These are phyloP conservation scores for Sporothrix luriei DNA, from an alignment of 2,329 filamentous ascomycete species.

Conservation along the genomic window DNA sequence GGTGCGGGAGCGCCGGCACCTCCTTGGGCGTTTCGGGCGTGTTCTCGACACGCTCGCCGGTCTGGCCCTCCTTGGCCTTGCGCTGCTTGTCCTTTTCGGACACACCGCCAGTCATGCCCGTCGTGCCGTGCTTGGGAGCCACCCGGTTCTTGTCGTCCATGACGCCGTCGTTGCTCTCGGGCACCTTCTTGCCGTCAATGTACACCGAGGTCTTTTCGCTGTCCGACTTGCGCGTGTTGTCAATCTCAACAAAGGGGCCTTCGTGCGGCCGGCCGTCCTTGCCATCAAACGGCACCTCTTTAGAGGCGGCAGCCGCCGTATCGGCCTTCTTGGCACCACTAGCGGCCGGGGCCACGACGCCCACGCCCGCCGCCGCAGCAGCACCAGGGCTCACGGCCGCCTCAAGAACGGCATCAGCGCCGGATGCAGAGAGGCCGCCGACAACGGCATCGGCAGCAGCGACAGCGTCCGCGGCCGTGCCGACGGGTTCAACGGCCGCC, in stretches of 20 bases:
- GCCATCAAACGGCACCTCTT: slow-evolving; percentile 87
- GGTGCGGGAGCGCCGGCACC: slow-evolving; percentile 76
- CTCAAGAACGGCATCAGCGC: slow-evolving; percentile 8
- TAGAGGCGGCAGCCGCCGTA: slow-evolving; percentile 49
- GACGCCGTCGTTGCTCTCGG: slow-evolving; percentile 72
- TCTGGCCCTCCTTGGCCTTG: slow-evolving; percentile 67
- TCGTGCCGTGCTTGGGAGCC: slow-evolving; percentile 79
- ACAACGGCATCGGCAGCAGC: slow-evolving; percentile 17
- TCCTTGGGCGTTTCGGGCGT: slow-evolving; percentile 84
- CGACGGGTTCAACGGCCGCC: slow-evolving; percentile 9
- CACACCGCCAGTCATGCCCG: slow-evolving; percentile 86
- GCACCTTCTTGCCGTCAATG: slow-evolving; percentile 63
- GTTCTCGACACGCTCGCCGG: slow-evolving; percentile 68
- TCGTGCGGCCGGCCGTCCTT: slow-evolving; percentile 91
- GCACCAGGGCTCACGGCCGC: slow-evolving; percentile 20
- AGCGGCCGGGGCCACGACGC: not conserved
- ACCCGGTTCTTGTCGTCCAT: slow-evolving; percentile 85
- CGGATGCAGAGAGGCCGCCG: slow-evolving; percentile 13
- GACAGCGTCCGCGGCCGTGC: slow-evolving; percentile 16
- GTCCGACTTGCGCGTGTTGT: slow-evolving; percentile 43
- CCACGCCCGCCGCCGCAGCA: slow-evolving; percentile 5
- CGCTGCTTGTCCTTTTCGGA: slow-evolving; percentile 81
- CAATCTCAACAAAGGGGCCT: slow-evolving; percentile 73
- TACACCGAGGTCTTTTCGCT: slow-evolving; percentile 52
- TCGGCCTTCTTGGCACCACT: slow-evolving; percentile 43